Base-by-base conservation (phyloP, 139 green algal species). In the Tetraselmis striata region DNA sequence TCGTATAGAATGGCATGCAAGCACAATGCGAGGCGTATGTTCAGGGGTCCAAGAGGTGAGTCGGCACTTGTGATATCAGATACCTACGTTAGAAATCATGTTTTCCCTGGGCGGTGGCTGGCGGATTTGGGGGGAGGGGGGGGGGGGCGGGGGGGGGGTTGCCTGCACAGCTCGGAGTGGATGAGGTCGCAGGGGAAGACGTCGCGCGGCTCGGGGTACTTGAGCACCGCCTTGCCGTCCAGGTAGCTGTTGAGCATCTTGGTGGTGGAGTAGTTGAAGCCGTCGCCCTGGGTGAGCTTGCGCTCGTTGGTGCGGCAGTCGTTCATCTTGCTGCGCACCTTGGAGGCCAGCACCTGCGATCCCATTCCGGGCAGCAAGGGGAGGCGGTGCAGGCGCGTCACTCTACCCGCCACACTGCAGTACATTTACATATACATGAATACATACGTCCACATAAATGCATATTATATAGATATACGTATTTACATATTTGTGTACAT, bases 191-290 rank as follows among this genome's bases (percentile, higher is more conserved):
- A 90, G 29, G 95, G 95, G 92, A 98, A 98, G 2, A 97, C 91
- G 80, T 98, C 95, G 23, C 87, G 80, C 0, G 95, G 92, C 89
- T 98, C 94, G 1, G 95, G 93, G 87, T 98, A 98, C 79, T 95
- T 81, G 77, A 98, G 86, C 88, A 95, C 87, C n/a, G 89, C 91
- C 91, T 98, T 98, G 78, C 95, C 96, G 79, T 95, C 91, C 81
- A 98, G 85, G 85, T 98, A 98, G 85, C 92, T 2, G n/a, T n/a
- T n/a, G n/a, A n/a, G n/a, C n/a, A n/a, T n/a, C n/a, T n/a, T 89
- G 29, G 90, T 94, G 31, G 96, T 98, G 78, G 86, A 94, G 85
- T 92, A 91, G 89, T 98, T 98, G 93, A 98, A 98, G 82, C 94
- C 95, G 83, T 98, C 92, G n/a, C 83, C 76, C 2, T 90, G 84